A percentile compares a stretch with the other conserved stretches of the same genome.
These are phyloP conservation scores for Mollisiaceae sp. DNA, from an alignment of 2,329 filamentous ascomycete species.

Conservation along the genomic window DNA sequence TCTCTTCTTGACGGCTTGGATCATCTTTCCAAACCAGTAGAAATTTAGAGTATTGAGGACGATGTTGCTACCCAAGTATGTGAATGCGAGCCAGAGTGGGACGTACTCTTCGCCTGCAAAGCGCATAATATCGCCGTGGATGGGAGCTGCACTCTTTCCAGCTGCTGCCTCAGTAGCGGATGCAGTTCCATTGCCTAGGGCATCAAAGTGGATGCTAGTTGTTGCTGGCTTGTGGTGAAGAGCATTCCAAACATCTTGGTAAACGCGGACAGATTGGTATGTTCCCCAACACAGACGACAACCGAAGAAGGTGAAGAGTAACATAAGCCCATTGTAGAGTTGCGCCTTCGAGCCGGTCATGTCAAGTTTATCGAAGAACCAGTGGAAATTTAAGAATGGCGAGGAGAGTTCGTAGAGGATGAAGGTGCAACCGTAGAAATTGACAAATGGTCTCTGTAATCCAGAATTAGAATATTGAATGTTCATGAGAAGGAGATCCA, in stretches of 20 bases:
- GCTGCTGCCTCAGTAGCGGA: slow-evolving; percentile 42
- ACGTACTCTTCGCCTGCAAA: slow-evolving; percentile 59
- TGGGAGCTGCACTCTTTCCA: slow-evolving; percentile 37
- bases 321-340: slow-evolving; percentile 76
- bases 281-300: slow-evolving; percentile 81
- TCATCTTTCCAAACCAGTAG: slow-evolving; percentile 89
- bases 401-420: slow-evolving; percentile 88
- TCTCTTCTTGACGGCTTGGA: slow-evolving; percentile 76
- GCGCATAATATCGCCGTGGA: slow-evolving; percentile 50
- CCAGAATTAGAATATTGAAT: slow-evolving; percentile 23
- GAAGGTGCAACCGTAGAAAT: slow-evolving; percentile 81
- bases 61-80: slow-evolving; percentile 74
- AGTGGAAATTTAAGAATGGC: slow-evolving; percentile 86
- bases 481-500: slow-evolving; percentile 45
- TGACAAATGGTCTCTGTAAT: slow-evolving; percentile 76
- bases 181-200: slow-evolving; percentile 43
- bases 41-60: slow-evolving; percentile 78
- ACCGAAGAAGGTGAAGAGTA: slow-evolving; percentile 76
- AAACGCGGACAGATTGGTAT: slow-evolving; percentile 71
- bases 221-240: slow-evolving; percentile 51
- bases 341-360: slow-evolving; percentile 77
- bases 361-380: slow-evolving; percentile 87
- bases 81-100: slow-evolving; percentile 70
- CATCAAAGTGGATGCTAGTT: slow-evolving; percentile 43
- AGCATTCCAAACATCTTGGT: slow-evolving; percentile 69